Percentiles rank a stretch among this genome's conserved stretches.
These are phyloP conservation scores for Penicillium ochrochloron DNA, from an alignment of 495 filamentous ascomycete genomes.

Conservation along the genomic window DNA sequence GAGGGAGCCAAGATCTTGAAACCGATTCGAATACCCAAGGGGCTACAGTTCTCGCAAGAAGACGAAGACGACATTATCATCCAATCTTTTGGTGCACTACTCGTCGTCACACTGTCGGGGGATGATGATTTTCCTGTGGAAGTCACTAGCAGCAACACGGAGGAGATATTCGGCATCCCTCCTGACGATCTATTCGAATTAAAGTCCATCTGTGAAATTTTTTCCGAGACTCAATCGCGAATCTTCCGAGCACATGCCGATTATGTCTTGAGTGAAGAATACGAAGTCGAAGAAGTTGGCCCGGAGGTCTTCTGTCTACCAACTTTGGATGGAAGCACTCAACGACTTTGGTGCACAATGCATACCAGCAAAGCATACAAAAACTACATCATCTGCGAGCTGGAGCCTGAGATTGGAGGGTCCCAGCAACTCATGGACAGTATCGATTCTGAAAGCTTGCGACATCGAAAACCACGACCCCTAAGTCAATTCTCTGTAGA, in stretches of 20 bases:
- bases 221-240: constrained; percentile 73
- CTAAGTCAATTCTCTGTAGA: background rate
- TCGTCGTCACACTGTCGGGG: constrained; percentile 67
- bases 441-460: background rate
- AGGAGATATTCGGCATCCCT: constrained; percentile 72
- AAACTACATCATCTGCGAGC: constrained; percentile 77
- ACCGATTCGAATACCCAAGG: constrained; percentile 3
- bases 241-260: constrained; percentile 77
- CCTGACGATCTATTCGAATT: constrained; percentile 76
- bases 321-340: constrained; percentile 46
- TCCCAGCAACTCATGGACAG: background rate
- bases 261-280: constrained; percentile 70
- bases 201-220: constrained; percentile 71
- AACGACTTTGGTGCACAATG: constrained; percentile 85
- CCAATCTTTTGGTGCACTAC: constrained; percentile 75
- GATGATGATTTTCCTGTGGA: constrained; percentile 68
- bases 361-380: constrained; percentile 67
- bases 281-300: constrained; percentile 66
- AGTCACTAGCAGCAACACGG: constrained; percentile 81
- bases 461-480: background rate
- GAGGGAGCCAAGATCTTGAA: constrained; percentile 20
- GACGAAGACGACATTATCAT: constrained; percentile 51
- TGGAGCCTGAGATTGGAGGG: constrained; percentile 65
- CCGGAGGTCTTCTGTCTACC: constrained; percentile 81
- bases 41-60: constrained; percentile 13